Evolutionary conservation across 2,329 filamentous ascomycete genomes (phyloP), one percentile per base, ranked within the genome.

Genomic region (Colletotrichum endophyticum): DNA sequence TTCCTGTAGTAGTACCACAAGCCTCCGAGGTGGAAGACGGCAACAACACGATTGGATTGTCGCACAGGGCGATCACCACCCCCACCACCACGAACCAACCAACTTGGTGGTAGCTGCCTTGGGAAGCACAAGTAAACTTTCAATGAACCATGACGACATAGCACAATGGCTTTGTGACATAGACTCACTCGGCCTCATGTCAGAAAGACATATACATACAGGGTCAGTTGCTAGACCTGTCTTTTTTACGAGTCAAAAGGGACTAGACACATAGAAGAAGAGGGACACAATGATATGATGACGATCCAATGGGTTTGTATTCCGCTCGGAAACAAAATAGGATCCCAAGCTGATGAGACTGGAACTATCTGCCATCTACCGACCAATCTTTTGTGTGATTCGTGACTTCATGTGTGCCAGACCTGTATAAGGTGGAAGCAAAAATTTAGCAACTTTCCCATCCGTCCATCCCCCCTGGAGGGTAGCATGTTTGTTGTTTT

Each of bases 1-100:
- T 95, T 95, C 85, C 88, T 95, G 84, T 95, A 87, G 79, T 11
- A 22, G 44, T 53, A 53, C n/a, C 6, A 22, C 11, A 13, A 7
- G 44, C 44, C 44, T 22, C 11, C 25, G 7, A 15, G 13, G 27
- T 36, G 44, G 27, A 28, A 72, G 8, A 30, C 15, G 27, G 30
- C n/a, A 3, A 8, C 59, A 30, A 27, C 34, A 25, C 22, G 25
- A 8, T 49, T 57, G 62, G 30, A 67, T 67, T 56, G 70, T 56
- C 34, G 27, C 25, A 61, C 49, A 30, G 15, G 13, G n/a, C n/a
- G n/a, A 57, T n/a, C 19, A 25, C n/a, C 11, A 13, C 22, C 11
- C 16, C 3, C 56, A 59, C 39, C 16, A 19, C 36, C 36, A 44
- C 8, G 5, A 44, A 59, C 56, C 22, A 19, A 27, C 56, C 53